Conservation (phyloP, 2,329 filamentous ascomycete genomes). For the Xylaria arbuscula region DNA sequence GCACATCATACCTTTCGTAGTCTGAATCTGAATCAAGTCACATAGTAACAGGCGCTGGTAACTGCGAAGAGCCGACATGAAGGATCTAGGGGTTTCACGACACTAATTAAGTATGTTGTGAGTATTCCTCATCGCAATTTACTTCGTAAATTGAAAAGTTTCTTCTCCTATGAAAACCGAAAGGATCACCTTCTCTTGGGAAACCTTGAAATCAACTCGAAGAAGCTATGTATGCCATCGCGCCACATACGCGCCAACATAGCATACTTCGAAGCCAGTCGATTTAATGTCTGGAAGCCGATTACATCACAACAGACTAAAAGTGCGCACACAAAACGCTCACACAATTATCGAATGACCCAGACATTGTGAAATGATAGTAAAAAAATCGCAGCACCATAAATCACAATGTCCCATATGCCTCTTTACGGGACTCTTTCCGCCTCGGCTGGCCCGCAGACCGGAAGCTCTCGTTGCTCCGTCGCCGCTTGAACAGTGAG, state of each 20-base stretch:
- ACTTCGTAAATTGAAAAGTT: background rate
- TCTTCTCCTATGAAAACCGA: background rate
- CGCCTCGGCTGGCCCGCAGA: constrained; percentile 3
- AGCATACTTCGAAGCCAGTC: no score
- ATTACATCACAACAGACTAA: background rate
- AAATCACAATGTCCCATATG: background rate
- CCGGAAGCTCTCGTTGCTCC: constrained; percentile 1
- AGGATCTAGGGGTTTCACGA: no score
- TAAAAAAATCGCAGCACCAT: background rate
- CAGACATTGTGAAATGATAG: background rate
- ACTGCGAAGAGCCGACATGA: no score
- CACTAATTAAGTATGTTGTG: no score
- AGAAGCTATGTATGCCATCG: no score
- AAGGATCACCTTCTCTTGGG: background rate
- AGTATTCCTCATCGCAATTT: no score
- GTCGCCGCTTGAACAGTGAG: constrained; percentile 9
- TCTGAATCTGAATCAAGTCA: no score
- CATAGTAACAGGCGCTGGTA: no score
- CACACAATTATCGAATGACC: background rate
- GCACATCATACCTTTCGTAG: no score
- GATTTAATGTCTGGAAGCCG: background rate
- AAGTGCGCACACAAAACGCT: background rate
- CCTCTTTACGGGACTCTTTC: constrained; percentile 12
- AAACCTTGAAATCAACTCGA: background rate
- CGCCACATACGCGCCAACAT: no score